A percentile compares a stretch with the other conserved stretches of the same genome.
Evolutionary conservation across 225 moss, liverwort and hornwort species (phyloP).

Genomic region (Thuidium tamariscinum): DNA sequence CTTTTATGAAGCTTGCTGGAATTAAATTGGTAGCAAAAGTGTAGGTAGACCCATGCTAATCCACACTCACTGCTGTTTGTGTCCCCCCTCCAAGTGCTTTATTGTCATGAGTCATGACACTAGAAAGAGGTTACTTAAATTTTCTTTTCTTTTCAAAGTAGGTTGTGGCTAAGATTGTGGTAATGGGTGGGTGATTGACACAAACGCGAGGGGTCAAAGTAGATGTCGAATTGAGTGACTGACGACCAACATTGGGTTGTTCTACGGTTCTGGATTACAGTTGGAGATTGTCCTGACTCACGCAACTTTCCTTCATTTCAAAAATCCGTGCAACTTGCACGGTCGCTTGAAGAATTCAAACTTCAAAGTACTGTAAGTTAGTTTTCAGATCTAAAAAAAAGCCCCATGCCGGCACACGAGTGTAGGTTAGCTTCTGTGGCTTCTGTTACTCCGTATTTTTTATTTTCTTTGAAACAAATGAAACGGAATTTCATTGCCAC

Average conservation of each 20-base stretch:
- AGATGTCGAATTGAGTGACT: neutral
- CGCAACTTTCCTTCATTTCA: neutral
- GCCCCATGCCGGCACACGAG: neutral
- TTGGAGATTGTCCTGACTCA: neutral
- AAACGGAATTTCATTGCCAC: too few species aligned
- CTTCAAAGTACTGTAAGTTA: neutral
- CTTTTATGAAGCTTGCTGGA: too few species aligned
- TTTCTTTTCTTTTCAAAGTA: too few species aligned
- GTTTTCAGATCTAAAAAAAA: neutral
- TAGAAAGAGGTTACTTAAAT: too few species aligned
- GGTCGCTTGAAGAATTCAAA: neutral
- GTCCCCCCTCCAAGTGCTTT: neutral
- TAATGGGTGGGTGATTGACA: neutral
- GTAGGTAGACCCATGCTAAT: too few species aligned
- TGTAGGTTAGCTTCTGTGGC: neutral
- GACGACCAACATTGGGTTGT: neutral
- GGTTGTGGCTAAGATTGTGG: neutral
- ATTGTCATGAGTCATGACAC: neutral
- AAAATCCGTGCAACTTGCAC: neutral
- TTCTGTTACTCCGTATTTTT: neutral
- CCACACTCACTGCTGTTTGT: rapidly evolving
- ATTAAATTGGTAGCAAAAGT: neutral
- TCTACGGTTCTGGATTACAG: neutral
- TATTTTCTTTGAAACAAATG: too few species aligned
- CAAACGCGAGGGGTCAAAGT: neutral